These are phyloP conservation scores for Dianthus caryophyllus DNA, from an alignment of 148 eudicot species.

Conservation along the genomic window DNA sequence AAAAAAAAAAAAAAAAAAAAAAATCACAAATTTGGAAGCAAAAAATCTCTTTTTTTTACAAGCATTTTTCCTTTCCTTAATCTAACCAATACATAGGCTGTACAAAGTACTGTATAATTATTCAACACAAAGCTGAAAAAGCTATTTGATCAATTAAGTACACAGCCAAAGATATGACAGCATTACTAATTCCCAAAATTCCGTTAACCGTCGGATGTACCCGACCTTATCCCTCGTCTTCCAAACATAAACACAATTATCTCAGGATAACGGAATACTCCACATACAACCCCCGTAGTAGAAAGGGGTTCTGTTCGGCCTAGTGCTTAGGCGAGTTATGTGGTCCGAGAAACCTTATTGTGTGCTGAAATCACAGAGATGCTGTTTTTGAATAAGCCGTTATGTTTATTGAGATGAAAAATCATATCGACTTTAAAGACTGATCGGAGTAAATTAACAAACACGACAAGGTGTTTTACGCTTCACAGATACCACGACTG, in stretches of 20 bases:
- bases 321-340: too few relatives aligned
- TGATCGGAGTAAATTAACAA: background rate
- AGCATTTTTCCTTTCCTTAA: background rate
- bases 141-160: background rate
- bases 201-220: too few relatives aligned
- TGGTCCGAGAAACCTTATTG: too few relatives aligned
- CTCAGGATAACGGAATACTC: background rate
- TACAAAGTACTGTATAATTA: conserved; percentile 16
- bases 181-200: too few relatives aligned
- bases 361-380: too few relatives aligned
- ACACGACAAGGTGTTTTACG: conserved; percentile 3
- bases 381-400: too few relatives aligned
- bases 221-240: background rate
- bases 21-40: background rate
- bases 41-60: background rate
- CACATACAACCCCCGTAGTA: too few relatives aligned
- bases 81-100: conserved; percentile 9
- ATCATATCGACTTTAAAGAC: background rate
- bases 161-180: background rate
- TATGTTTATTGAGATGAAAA: too few relatives aligned
- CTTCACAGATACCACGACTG: conserved; percentile 13
- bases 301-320: too few relatives aligned
- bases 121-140: conserved; percentile 7
- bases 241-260: background rate
- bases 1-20: background rate